Percentiles rank a stretch among this genome's conserved stretches.
These are phyloP conservation scores for Metschnikowia kofuensis DNA, from an alignment of 805 yeast species.

Conservation along the genomic window DNA sequence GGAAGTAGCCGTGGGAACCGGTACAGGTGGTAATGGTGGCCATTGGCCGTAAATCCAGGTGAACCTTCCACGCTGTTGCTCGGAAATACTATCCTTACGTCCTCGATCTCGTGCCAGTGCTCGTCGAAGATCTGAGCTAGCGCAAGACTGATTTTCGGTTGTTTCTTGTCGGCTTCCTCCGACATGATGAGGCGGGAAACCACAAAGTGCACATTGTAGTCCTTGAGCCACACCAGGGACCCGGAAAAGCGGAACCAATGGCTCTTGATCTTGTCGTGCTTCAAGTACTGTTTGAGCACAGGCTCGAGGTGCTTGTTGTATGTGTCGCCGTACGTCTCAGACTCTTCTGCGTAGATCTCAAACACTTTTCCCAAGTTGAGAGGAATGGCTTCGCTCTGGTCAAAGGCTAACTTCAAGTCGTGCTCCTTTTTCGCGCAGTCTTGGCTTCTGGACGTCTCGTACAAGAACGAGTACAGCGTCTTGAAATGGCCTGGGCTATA, in stretches of 20 bases:
- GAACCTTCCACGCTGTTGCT: slow-evolving; percentile 8
- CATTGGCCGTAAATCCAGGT: slow-evolving; percentile 3
- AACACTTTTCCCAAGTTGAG: slow-evolving; percentile 3
- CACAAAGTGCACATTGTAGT: slow-evolving; percentile 19
- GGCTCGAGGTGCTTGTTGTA: slow-evolving; percentile 8
- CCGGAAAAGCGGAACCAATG: slow-evolving; percentile 23
- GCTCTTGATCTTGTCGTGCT: background rate
- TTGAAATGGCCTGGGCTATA: background rate
- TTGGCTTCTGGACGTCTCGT: background rate
- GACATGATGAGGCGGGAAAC: slow-evolving; percentile 19
- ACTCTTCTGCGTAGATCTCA: slow-evolving; percentile 6
- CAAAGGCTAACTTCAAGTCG: background rate
- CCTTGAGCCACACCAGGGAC: slow-evolving; percentile 24
- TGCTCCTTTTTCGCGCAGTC: background rate
- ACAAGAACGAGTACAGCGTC: background rate
- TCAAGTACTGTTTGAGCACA: slow-evolving; percentile 3
- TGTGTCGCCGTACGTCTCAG: slow-evolving; percentile 5
- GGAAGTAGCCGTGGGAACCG: slow-evolving; percentile 14
- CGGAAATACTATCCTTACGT: slow-evolving; percentile 24
- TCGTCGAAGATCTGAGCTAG: slow-evolving; percentile 21
- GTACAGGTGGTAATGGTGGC: slow-evolving; percentile 4
- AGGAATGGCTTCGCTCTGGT: slow-evolving; percentile 2
- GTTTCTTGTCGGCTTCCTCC: slow-evolving; percentile 11
- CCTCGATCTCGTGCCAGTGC: slow-evolving; percentile 21
- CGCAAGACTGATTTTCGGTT: slow-evolving; percentile 15